Conservation (phyloP, 2,329 filamentous ascomycete species). For the Paracoccidioides lutzii region DNA sequence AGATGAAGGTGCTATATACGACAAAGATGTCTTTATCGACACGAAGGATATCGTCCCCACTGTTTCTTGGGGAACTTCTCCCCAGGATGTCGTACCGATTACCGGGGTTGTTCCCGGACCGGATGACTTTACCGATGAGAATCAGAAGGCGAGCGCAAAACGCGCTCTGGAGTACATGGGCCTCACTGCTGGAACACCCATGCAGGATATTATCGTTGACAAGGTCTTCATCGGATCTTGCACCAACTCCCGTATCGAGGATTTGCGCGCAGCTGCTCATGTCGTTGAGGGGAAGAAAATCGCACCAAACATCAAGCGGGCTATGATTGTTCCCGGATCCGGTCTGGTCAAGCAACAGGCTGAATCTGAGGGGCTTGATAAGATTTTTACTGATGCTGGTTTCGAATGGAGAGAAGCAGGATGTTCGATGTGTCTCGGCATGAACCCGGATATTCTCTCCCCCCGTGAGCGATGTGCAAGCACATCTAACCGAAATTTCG, state of each 20-base stretch:
- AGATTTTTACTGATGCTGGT: slow-evolving; percentile 80
- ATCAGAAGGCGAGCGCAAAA: slow-evolving; percentile 66
- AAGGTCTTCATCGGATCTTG: slow-evolving; percentile 98
- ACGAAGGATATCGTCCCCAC: slow-evolving; percentile 88
- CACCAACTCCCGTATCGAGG: slow-evolving; percentile 94
- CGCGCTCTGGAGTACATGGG: slow-evolving; percentile 96
- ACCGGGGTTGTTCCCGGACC: slow-evolving; percentile 82
- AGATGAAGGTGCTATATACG: slow-evolving; percentile 79
- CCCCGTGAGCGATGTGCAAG: slow-evolving; percentile 88
- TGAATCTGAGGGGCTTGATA: slow-evolving; percentile 81
- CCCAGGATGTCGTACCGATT: slow-evolving; percentile 92
- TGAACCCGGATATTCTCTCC: slow-evolving; percentile 95
- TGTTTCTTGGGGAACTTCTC: slow-evolving; percentile 92
- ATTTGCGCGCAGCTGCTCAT: slow-evolving; percentile 73
- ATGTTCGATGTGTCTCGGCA: slow-evolving; percentile 97
- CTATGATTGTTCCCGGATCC: slow-evolving; percentile 92
- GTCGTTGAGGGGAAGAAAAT: slow-evolving; percentile 81
- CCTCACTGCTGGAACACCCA: slow-evolving; percentile 66
- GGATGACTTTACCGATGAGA: slow-evolving; percentile 66
- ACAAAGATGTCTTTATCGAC: slow-evolving; percentile 79
- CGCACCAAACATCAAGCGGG: slow-evolving; percentile 77
- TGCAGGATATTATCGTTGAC: slow-evolving; percentile 86
- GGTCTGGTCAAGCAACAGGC: slow-evolving; percentile 87
- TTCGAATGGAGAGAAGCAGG: slow-evolving; percentile 98
- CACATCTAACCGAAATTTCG: slow-evolving; percentile 95